These are phyloP conservation scores for Globisporangium carolinianum DNA, from an alignment of 352 stramenopile species.

Conservation along the genomic window DNA sequence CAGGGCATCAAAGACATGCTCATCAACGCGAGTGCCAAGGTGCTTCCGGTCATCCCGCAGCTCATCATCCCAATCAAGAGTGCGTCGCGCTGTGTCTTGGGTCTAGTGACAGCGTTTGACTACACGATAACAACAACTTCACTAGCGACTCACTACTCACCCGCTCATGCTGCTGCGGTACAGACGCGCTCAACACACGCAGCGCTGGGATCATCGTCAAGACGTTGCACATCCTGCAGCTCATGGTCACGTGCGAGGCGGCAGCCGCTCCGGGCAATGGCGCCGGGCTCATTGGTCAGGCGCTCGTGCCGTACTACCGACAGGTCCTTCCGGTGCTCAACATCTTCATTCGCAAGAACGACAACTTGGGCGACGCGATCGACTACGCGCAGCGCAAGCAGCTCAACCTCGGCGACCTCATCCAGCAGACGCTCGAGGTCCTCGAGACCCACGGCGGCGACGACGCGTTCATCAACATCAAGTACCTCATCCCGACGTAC, in stretches of 20 bases:
- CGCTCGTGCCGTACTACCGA: constrained; percentile 96
- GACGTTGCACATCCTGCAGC: constrained; percentile 95
- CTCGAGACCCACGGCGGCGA: constrained; percentile 95
- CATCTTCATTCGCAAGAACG: constrained; percentile 96
- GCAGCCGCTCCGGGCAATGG: constrained; percentile 73
- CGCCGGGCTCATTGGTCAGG: constrained; percentile 89
- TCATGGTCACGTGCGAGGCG: constrained; percentile 92
- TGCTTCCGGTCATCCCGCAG: constrained; percentile 95
- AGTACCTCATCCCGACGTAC: constrained; percentile 96
- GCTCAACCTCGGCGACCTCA: constrained; percentile 94
- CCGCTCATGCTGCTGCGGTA: background rate
- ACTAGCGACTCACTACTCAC: background rate
- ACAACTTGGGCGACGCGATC: constrained; percentile 95
- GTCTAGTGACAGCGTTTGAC: no score
- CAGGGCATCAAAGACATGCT: constrained; percentile 97
- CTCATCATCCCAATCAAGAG: constrained; percentile 98
- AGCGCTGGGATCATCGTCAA: constrained; percentile 93
- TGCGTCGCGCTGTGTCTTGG: constrained; percentile 15
- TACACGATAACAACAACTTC: no score
- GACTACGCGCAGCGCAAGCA: constrained; percentile 95
- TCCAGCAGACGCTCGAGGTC: constrained; percentile 95
- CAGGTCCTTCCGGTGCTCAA: constrained; percentile 97
- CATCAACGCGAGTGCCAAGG: constrained; percentile 91
- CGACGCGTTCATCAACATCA: constrained; percentile 99
- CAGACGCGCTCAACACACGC: constrained; percentile 91